A percentile compares a stretch with the other conserved stretches of the same genome.
phyloP scores from a whole-genome alignment of 768 basidiomycete species.

The Pulveroboletus frians region DNA sequence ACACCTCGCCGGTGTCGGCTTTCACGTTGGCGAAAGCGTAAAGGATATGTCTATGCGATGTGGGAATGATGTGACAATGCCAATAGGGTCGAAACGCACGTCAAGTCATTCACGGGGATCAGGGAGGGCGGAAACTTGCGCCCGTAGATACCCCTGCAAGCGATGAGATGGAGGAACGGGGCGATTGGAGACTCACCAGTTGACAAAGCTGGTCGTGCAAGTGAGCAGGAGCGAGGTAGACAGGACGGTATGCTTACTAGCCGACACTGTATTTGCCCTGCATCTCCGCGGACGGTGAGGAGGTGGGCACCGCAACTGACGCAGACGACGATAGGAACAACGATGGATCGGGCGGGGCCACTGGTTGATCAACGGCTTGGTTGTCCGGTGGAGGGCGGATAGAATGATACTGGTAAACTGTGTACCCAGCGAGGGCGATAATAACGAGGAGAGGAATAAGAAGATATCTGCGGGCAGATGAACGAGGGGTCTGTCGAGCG shows the following conservation, averaged over 20 bases:
- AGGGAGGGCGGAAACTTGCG: constrained; percentile 83
- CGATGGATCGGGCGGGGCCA: constrained; percentile 6
- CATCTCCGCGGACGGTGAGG: constrained; percentile 32
- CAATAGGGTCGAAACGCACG: constrained; percentile 44
- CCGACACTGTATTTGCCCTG: constrained; percentile 71
- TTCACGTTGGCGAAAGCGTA: constrained; percentile 92
- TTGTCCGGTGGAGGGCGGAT: constrained; percentile 5
- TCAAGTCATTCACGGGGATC: constrained; percentile 81
- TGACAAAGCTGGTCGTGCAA: constrained; percentile 54
- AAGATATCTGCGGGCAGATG: constrained; percentile 26
- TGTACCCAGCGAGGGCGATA: constrained; percentile 39
- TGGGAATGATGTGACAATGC: constrained; percentile 4
- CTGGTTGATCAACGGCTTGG: constrained; percentile 15
- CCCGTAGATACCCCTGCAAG: constrained; percentile 85
- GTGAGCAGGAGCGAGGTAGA: constrained; percentile 9
- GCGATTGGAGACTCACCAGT: constrained; percentile 47
- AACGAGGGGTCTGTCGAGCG: constrained; percentile 23
- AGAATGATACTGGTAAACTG: constrained; percentile 38
- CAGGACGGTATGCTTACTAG: constrained; percentile 51
- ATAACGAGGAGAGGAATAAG: constrained; percentile 34
- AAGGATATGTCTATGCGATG: constrained; percentile 63
- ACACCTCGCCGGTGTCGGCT: constrained; percentile 79
- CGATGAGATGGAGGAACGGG: constrained; percentile 5
- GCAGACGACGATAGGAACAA: constrained; percentile 3
- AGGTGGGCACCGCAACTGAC: constrained; percentile 9